Base-by-base conservation (phyloP, 2,329 filamentous ascomycete species). In the Incumbomyces delicatus region DNA sequence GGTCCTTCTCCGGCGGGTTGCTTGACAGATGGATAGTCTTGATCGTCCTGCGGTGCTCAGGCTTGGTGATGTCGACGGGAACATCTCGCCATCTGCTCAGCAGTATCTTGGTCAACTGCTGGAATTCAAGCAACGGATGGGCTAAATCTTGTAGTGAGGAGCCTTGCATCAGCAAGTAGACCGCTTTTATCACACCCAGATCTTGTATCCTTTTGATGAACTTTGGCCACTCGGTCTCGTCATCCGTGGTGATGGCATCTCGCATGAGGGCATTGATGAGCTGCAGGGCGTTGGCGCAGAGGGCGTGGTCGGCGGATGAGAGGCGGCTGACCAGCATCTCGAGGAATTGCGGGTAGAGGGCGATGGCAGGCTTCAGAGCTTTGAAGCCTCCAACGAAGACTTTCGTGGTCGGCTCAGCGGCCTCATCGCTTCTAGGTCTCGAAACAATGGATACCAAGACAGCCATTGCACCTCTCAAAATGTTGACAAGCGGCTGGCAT, bases 191-290 rank as follows among this genome's bases (percentile, higher is more conserved):
- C 33, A 96, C 79, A 1, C 90, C 92, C 27, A 96, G 69, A 66
- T 96, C 90, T 64, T 96, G 92, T 55, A 98, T 67, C 53, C 82
- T 77, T 70, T 95, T 95, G 65, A 98, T 89, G 59, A 96, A 94
- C 58, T 86, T 92, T 41, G 88, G 86, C 89, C 92, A 96, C 58
- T 96, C 90, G 50, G 86, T 81, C 49, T 82, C 77, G 36, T 73
- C 73, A 44, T 90, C 86, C 58, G 78, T 81, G 22, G 85, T 84
- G 43, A 96, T 81, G 4, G 88, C 85, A 63, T 98, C 92, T 44
- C 92, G 78, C 71, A 96, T 94, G 39, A 98, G 73, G 1, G 90
- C 87, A 63, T 98, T 98, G 65, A 98, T 87, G 48, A 98, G 73
- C 73, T 95, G 92, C 45, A 98, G 74, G 1, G 92, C 87, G 67